Conservation (phyloP, 2,329 filamentous ascomycete genomes). For the Nemania bipapillata region DNA sequence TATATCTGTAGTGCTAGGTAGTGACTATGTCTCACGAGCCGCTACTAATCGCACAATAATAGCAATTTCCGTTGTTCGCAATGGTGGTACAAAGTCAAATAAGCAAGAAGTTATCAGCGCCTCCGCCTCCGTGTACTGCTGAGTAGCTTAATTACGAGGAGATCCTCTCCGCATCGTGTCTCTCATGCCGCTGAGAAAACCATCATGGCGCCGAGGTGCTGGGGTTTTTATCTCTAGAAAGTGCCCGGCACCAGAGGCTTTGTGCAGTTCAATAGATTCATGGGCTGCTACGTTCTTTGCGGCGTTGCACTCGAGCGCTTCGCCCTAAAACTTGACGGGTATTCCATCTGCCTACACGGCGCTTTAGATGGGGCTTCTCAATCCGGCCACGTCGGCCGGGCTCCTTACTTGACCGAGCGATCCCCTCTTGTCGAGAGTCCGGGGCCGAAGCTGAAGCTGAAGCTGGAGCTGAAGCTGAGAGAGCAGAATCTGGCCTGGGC, state of each 20-base stretch:
- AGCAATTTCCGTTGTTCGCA: background rate
- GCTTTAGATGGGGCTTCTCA: slow-evolving; percentile 17
- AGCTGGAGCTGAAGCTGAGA: background rate
- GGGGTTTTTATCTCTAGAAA: too few species aligned
- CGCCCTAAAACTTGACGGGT: background rate
- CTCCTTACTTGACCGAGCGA: background rate
- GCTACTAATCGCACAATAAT: background rate
- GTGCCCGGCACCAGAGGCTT: too few species aligned
- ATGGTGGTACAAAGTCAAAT: background rate
- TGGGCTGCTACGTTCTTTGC: background rate
- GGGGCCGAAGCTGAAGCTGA: background rate
- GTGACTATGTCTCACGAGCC: background rate
- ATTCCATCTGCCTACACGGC: background rate
- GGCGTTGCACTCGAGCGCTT: slow-evolving; percentile 26
- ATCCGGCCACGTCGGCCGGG: background rate
- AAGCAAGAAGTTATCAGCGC: background rate
- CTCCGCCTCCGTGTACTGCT: background rate
- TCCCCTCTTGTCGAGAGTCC: background rate
- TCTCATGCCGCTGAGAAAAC: too few species aligned
- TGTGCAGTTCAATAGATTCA: background rate
- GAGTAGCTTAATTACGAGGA: too few species aligned
- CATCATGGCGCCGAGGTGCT: too few species aligned
- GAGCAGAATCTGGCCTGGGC: background rate
- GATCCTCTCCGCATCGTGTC: too few species aligned
- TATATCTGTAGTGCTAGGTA: background rate